phyloP scores from a whole-genome alignment of 331 rosid species.

The Prunus yedoensis region DNA sequence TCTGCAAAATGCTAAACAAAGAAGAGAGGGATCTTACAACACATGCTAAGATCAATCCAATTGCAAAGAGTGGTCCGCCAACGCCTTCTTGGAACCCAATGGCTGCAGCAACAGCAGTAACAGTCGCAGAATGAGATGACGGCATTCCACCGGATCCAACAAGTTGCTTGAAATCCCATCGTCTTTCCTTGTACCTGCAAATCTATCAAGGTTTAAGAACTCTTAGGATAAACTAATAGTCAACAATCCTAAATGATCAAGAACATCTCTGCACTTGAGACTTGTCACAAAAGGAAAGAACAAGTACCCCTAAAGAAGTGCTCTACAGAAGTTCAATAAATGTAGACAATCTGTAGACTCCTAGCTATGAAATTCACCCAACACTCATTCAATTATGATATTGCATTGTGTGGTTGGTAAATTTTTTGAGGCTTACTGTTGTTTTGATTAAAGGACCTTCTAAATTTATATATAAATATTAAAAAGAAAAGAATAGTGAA shows the following conservation, averaged over 20 bases:
- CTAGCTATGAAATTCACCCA: not conserved
- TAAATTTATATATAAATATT: too few relatives aligned
- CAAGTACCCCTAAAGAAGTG: not conserved
- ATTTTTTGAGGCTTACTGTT: not conserved
- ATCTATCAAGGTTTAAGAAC: slow-evolving; percentile 43
- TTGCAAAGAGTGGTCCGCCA: slow-evolving; percentile 78
- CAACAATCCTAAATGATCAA: not conserved
- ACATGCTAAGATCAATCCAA: slow-evolving; percentile 74
- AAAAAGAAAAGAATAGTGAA: too few relatives aligned
- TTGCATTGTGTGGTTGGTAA: not conserved
- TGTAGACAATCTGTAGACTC: not conserved
- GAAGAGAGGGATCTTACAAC: slow-evolving; percentile 55
- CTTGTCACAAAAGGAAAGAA: not conserved
- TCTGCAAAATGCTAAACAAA: not conserved
- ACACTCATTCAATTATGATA: not conserved
- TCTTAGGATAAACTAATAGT: slow-evolving; percentile 30
- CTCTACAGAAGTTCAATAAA: not conserved
- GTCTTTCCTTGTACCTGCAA: slow-evolving; percentile 80
- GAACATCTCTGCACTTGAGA: not conserved
- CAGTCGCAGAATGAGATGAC: slow-evolving; percentile 97
- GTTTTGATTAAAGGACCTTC: not conserved
- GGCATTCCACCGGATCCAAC: slow-evolving; percentile 99
- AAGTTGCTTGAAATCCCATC: slow-evolving; percentile 87
- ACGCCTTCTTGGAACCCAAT: slow-evolving; percentile 92
- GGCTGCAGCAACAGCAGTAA: slow-evolving; percentile 84